Base-by-base conservation (phyloP, 2,329 filamentous ascomycete species). In the Xylariaceae sp. region DNA sequence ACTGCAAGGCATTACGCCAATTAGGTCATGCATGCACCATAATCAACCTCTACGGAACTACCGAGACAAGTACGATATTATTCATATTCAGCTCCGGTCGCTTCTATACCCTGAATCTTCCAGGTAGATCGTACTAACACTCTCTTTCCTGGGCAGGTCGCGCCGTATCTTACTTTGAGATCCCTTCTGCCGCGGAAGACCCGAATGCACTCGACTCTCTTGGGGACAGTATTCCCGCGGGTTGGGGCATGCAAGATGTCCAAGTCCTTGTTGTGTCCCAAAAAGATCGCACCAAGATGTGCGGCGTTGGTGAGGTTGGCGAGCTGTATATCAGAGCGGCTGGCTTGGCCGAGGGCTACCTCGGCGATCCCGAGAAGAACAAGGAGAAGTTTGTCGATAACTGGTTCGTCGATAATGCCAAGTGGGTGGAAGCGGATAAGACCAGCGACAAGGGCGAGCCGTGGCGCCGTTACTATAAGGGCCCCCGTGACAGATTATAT, bases 11-110 rank as follows among this genome's bases (percentile, higher is more conserved):
- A 16, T 66, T 96, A n/a, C 83, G 85, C 37, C 70, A 76, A 29
- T 70, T 95, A 23, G 89, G 83, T 0, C 68, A 73, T 0, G 89
- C 90, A 42, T 77, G 77, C 38, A 70, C 70, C 41, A 88, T 94
- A 40, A 71, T 87, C 44, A 90, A 89, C 60, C 83, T 90, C 77
- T 93, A 88, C 53, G 88, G 89, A 26, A 87, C 87, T 0, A 94
- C 88, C 0, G 88, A 94, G 58, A 36, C 42, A 6, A 31, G n/a
- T n/a, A n/a, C n/a, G n/a, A n/a, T n/a, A n/a, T n/a, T n/a, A n/a
- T n/a, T n/a, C n/a, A n/a, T n/a, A n/a, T n/a, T n/a, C n/a, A n/a
- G n/a, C n/a, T n/a, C n/a, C n/a, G n/a, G n/a, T n/a, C n/a, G n/a
- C n/a, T n/a, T n/a, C n/a, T n/a, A n/a, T n/a, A n/a, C n/a, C n/a